Evolutionary conservation across 306 rosid genomes (phyloP), one percentile per base, ranked within the genome.

Genomic region (Canavalia gladiata): DNA sequence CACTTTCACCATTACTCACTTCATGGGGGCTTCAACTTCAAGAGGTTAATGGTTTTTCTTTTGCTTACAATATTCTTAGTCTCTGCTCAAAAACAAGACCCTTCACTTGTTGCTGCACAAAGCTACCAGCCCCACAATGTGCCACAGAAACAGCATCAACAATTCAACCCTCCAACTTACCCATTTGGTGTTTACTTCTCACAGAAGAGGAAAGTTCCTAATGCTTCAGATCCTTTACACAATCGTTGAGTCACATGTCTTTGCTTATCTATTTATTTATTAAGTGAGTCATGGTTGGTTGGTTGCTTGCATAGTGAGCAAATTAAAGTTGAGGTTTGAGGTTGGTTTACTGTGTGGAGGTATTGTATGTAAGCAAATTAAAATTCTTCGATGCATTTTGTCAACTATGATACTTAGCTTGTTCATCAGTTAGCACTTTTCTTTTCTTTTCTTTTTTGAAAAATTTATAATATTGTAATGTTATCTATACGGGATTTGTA

Each of bases 181-280:
- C 68, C 90, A 11, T 79, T 88, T 51, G 89, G 82, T 30, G 79
- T 62, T 54, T 89, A 83, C 84, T 76, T 84, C 74, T 81, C 97
- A 33, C 84, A 83, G 79, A 90, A 89, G 90, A 93, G 97, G 72
- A 90, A 76, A 83, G 97, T 95, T 86, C 97, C 99, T 1, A 87
- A 95, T 79, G 92, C 97, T n/a, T 86, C 94, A 10, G 97, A 95
- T 43, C 99, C 99, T 13, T 97, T 95, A 9, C 99, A 95, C 86
- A 95, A 95, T 82, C 97, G 97, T 72, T 95, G 86, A 94, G 54
- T 25, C 5, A 46, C 64, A 47, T 41, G 35, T 52, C 25, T 18
- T 18, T 18, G 25, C 25, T 45, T 12, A 12, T 55, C 59, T 46
- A 55, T 41, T 18, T 83, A 34, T 69, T 54, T 4, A 25, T 42